Base-by-base conservation (phyloP, 2,329 filamentous ascomycete genomes). In the Xylaria sp. region DNA sequence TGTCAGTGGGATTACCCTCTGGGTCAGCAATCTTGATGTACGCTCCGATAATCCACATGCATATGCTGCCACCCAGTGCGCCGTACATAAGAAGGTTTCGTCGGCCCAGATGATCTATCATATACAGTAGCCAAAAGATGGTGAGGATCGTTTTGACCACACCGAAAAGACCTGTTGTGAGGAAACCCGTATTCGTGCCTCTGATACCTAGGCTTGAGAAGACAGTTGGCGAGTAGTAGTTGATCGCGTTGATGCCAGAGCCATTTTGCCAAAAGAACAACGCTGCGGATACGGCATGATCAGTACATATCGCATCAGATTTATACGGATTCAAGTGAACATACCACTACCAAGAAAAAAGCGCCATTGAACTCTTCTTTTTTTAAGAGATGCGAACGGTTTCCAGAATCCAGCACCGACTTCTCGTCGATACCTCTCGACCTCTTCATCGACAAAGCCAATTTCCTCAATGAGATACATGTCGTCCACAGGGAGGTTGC, bases 201-300 rank as follows among this genome's bases (percentile, higher is more conserved):
- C 74, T 81, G 60, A 91, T 82, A 28, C 89, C 89, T 50, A 91
- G 86, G 20, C 84, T 86, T 69, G 83, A 82, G 81, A 91, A 91
- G n/a, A 91, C 86, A 1, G 85, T 88, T 0, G 89, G 88, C 0
- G 82, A 83, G 75, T 88, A 89, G 77, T 90, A 90, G 79, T 90
- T 90, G 76, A 89, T 86, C 4, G 88, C 88, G 73, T 91, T 91
- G 81, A 93, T 93, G 2, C 91, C 91, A 3, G 82, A 85, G 58
- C 90, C 90, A 73, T 95, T 95, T 79, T 95, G 92, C 85, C 89
- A 93, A 61, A 94, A 82, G 83, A 94, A 94, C 23, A 95, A 84
- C 74, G 92, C 66, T 69, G n/a, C 9, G 10, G 1, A 48, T 13
- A 36, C 4, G 18, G 28, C n/a, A 6, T 61, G 13, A 25, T 67